A percentile compares a stretch with the other conserved stretches of the same genome.
Conservation (phyloP, 1,284 basidiomycete genomes). For the Trichosporon sp. region DNA sequence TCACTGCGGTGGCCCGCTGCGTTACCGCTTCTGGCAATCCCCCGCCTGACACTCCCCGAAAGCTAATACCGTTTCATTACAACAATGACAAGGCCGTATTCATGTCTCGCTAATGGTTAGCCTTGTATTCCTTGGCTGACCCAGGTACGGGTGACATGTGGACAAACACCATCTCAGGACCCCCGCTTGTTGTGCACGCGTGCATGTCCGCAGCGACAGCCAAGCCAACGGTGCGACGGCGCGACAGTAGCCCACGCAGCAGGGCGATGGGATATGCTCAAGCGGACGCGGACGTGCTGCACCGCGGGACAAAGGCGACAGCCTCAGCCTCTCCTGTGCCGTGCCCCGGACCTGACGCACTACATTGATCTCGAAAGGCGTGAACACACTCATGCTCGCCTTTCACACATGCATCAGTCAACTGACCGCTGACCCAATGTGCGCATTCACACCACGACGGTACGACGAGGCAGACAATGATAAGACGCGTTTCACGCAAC, state of each 20-base stretch:
- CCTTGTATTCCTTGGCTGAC: not conserved
- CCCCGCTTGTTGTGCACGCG: not conserved
- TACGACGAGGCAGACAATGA: not conserved
- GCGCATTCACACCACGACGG: not conserved
- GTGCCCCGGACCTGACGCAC: not conserved
- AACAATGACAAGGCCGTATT: not conserved
- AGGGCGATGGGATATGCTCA: not conserved
- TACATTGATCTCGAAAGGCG: not conserved
- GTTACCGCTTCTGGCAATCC: constrained; percentile 1
- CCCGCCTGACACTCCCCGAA: not conserved
- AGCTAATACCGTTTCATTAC: not conserved
- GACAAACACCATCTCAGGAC: not conserved
- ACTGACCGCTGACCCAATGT: not conserved
- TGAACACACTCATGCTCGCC: not conserved
- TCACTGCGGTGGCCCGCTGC: not conserved
- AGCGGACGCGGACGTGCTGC: not conserved
- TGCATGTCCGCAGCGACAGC: not conserved
- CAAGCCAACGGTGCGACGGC: not conserved
- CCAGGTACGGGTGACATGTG: constrained; percentile 13
- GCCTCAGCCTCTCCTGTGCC: not conserved
- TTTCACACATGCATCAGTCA: not conserved
- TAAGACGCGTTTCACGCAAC: not conserved
- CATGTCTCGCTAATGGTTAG: not conserved
- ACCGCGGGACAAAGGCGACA: not conserved
- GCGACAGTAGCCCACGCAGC: not conserved